Base-by-base conservation (phyloP, 768 basidiomycete genomes). In the Hemileccinum rubropunctum region DNA sequence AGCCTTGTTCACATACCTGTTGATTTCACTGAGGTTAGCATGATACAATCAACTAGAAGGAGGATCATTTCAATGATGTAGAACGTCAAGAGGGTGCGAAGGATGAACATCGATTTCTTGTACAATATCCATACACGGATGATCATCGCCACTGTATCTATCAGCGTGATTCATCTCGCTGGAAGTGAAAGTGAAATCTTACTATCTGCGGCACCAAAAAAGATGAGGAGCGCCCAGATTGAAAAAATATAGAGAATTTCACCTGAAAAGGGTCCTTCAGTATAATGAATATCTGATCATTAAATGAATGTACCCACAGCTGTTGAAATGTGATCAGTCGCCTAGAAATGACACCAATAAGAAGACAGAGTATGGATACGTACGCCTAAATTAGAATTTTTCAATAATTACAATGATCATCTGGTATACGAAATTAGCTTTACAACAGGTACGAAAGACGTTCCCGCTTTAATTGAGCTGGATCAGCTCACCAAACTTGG, bases 81-180 rank as follows among this genome's bases (percentile, higher is more conserved):
- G 15, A 10, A 4, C 0, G 2, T 11, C 3, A 15, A 9, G 4
- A 13, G 3, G 14, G n/a, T 5, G 5, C 0, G n/a, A 13, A 30
- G 3, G 9, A 6, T 11, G 27, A 23, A 11, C 27, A n/a, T 28
- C 27, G 23, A 23, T 23, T 23, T 23, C 23, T 23, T 23, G 23
- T 6, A 23, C 23, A 23, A 23, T 23, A 23, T 23, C 27, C 26
- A 30, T 14, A 42, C 28, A 1, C 41, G 41, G 8, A 42, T 15
- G 17, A 42, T 42, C 41, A 42, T 42, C 5, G 17, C 13, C 9
- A 30, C 41, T 42, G 15, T 9, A n/a, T 36, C n/a, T 17, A 36
- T 17, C 15, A 9, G n/a, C 17, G n/a, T 8, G 15, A 36, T n/a
- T 23, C 35, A 42, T 17, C 10, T 13, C 15, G 6, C 23, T 23